These are phyloP conservation scores for Camellia granthamiana DNA, from an alignment of 148 eudicot species.

Conservation along the genomic window DNA sequence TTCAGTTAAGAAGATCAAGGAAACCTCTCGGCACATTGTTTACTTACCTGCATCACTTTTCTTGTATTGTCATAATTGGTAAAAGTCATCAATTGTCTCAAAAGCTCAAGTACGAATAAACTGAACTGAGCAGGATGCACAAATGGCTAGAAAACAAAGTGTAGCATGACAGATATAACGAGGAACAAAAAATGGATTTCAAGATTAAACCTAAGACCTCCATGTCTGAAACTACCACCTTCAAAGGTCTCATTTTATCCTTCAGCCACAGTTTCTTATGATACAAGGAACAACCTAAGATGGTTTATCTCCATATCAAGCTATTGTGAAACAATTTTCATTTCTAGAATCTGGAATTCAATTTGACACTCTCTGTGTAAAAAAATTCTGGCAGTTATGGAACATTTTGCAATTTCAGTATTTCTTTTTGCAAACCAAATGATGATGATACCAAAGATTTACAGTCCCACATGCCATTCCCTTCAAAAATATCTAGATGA, in stretches of 20 bases:
- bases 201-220: neutral
- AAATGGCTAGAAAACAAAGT: neutral
- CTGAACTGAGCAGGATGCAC: neutral
- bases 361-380: neutral
- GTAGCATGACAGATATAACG: neutral
- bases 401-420: neutral
- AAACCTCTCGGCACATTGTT: neutral
- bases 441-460: too few relatives aligned
- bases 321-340: neutral
- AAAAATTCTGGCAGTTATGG: neutral
- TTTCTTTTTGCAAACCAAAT: too few relatives aligned
- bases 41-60: neutral
- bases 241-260: too few relatives aligned
- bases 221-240: neutral
- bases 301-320: neutral
- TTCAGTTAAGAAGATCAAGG: slow-evolving; percentile 7
- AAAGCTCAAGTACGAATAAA: neutral
- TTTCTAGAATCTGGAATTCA: neutral
- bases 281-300: neutral
- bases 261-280: neutral
- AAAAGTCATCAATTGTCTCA: neutral
- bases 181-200: neutral
- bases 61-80: neutral
- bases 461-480: too few relatives aligned
- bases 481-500: neutral